Evolutionary conservation across 1,139 yeast genomes (phyloP).

Genomic region (Zygosaccharomyces pseudobailii): DNA sequence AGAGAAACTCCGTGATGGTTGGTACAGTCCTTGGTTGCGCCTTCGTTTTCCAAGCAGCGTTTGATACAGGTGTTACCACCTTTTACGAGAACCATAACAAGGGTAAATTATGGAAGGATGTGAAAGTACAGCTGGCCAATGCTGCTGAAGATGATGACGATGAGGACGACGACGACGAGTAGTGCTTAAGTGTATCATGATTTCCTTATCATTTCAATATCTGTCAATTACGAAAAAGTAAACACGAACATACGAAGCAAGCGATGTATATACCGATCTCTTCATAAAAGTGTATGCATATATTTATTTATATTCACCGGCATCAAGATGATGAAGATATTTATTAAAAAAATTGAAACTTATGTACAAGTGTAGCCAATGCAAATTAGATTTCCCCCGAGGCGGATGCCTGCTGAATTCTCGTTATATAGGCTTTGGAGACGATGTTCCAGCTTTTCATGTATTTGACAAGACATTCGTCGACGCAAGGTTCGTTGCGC

Average conservation of each 20-base stretch:
- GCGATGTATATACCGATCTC: constrained; percentile 3
- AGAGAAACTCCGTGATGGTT: constrained; percentile 90
- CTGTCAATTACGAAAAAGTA: background rate
- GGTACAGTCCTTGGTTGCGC: constrained; percentile 83
- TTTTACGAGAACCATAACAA: constrained; percentile 87
- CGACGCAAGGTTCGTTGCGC: constrained; percentile 55
- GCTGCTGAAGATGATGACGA: constrained; percentile 57
- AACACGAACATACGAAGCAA: background rate
- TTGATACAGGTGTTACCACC: constrained; percentile 69
- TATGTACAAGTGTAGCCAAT: constrained; percentile 7
- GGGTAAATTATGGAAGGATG: constrained; percentile 97
- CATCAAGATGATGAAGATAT: constrained; percentile 1
- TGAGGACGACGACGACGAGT: constrained; percentile 41
- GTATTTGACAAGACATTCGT: constrained; percentile 77
- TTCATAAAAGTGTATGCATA: constrained; percentile 3
- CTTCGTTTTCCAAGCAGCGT: constrained; percentile 82
- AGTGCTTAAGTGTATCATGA: background rate
- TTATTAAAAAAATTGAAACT: background rate
- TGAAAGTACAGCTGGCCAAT: constrained; percentile 60
- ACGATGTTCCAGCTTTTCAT: constrained; percentile 88
- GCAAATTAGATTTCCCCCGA: constrained; percentile 27
- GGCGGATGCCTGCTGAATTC: constrained; percentile 56
- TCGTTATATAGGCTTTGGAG: constrained; percentile 66
- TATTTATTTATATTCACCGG: constrained; percentile 10
- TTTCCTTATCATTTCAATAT: background rate